Base-by-base conservation (phyloP, 192 early-diverging fungal species). In the Coemansia brasiliensis region DNA sequence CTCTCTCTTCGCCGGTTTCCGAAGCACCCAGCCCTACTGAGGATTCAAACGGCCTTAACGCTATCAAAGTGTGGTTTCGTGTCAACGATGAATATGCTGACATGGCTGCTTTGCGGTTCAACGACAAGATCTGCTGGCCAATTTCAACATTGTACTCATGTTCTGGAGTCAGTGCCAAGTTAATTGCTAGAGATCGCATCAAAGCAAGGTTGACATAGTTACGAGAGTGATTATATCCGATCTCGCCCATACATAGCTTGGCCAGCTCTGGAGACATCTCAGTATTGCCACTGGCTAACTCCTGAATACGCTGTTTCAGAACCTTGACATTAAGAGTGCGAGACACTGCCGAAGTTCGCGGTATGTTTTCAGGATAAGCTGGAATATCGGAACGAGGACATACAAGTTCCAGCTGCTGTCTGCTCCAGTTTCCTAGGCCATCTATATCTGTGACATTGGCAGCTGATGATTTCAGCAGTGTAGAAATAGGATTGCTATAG, bases 161-260 rank as follows among this genome's bases (percentile, higher is more conserved):
- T 18, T 57, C 43, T 9, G 75, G 75, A 5, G 75, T 68, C 46
- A 79, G 50, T 12, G 56, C 57, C 11, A 79, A 50, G n/a, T 79
- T 72, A 16, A 59, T 37, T 4, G 68, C 17, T 45, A 62, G 61
- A 7, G 75, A 57, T 50, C 65, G 69, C 58, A 69, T 27, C 16
- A 35, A 35, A 9, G 61, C 59, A 9, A 57, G 12, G 12, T 67
- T 53, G 25, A 61, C 75, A 27, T 72, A 68, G n/a, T 18, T 21
- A 2, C 27, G 21, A 5, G 39, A 24, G 17, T 11, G 21, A 4
- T 13, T 8, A 5, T 58, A 15, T 22, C 43, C 27, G 32, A n/a
- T 1, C 25, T 42, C 49, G 46, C 26, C 49, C 25, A 51, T 9
- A 29, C 54, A 22, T n/a, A 37, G 15, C 18, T 20, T 42, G 41